phyloP scores from a whole-genome alignment of 2,329 filamentous ascomycete species.

The Anisogramma anomala region DNA sequence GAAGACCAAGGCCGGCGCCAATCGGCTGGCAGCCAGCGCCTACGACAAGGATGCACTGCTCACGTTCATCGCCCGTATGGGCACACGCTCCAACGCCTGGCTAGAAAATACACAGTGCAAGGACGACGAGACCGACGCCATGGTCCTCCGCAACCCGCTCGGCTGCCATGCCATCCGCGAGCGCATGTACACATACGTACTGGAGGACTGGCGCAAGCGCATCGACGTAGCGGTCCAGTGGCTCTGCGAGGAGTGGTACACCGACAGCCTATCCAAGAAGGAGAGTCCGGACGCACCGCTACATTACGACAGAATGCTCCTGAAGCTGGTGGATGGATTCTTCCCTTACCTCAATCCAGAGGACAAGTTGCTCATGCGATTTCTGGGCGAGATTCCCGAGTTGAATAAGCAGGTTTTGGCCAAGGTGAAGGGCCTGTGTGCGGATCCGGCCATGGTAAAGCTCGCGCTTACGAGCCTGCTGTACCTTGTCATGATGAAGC shows the following conservation, averaged over 20 bases:
- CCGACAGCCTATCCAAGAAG: slow-evolving; percentile 49
- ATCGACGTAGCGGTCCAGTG: slow-evolving; percentile 87
- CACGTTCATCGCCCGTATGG: slow-evolving; percentile 73
- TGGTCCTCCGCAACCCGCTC: slow-evolving; percentile 28
- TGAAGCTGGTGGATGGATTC: slow-evolving; percentile 79
- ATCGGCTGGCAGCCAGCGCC: slow-evolving; percentile 69
- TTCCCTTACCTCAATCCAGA: slow-evolving; percentile 82
- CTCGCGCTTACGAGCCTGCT: slow-evolving; percentile 53
- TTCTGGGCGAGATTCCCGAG: slow-evolving; percentile 81
- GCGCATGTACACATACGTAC: slow-evolving; percentile 68
- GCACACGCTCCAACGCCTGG: slow-evolving; percentile 64
- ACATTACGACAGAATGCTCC: slow-evolving; percentile 69
- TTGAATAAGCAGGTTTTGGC: slow-evolving; percentile 61
- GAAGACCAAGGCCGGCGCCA: slow-evolving; percentile 62
- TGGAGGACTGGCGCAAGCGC: slow-evolving; percentile 82
- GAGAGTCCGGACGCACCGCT: slow-evolving; percentile 36
- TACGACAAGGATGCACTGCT: slow-evolving; percentile 86
- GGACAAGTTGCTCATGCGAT: slow-evolving; percentile 81
- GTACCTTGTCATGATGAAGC: slow-evolving; percentile 57
- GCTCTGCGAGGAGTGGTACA: slow-evolving; percentile 98
- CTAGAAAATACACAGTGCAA: slow-evolving; percentile 42
- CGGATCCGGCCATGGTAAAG: slow-evolving; percentile 52
- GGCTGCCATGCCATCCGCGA: slow-evolving; percentile 63
- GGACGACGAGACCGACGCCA: slow-evolving; percentile 35
- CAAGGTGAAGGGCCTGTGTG: slow-evolving; percentile 56